Conservation (phyloP, 2,329 filamentous ascomycete genomes). For the Epichloe sp. region DNA sequence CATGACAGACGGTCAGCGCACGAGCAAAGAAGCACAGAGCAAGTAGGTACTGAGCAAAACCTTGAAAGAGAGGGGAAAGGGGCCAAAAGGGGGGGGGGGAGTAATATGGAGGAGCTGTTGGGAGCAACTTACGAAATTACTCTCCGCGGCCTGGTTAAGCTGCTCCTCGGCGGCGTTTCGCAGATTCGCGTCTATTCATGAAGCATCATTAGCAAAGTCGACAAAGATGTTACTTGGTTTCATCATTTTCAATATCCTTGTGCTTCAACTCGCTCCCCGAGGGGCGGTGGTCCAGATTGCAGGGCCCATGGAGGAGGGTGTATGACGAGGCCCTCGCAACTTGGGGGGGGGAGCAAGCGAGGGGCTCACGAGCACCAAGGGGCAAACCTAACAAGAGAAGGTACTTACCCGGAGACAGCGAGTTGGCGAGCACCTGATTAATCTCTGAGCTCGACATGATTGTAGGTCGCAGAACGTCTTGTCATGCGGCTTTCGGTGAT, state of each 20-base stretch:
- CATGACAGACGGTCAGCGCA: not conserved
- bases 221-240: not conserved
- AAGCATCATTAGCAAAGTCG: slow-evolving; percentile 7
- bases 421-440: slow-evolving; percentile 94
- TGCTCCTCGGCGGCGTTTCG: slow-evolving; percentile 90
- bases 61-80: not conserved
- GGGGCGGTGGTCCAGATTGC: not conserved
- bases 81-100: not conserved
- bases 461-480: slow-evolving; percentile 22
- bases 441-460: slow-evolving; percentile 75
- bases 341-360: not conserved
- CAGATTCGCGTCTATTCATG: slow-evolving; percentile 62
- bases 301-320: not conserved
- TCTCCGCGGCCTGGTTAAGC: slow-evolving; percentile 81
- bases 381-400: slow-evolving; percentile 3
- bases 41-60: not conserved
- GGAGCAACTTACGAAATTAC: slow-evolving; percentile 66
- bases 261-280: not conserved
- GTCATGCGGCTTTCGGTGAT: slow-evolving; percentile 24
- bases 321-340: not conserved
- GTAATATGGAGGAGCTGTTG: slow-evolving; percentile 4
- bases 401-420: slow-evolving; percentile 77
- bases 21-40: not conserved
- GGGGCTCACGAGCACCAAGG: not conserved
- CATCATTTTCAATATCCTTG: not conserved